These are phyloP conservation scores for Chlamydomonas sp. DNA, from an alignment of 139 green algal species.

Conservation along the genomic window DNA sequence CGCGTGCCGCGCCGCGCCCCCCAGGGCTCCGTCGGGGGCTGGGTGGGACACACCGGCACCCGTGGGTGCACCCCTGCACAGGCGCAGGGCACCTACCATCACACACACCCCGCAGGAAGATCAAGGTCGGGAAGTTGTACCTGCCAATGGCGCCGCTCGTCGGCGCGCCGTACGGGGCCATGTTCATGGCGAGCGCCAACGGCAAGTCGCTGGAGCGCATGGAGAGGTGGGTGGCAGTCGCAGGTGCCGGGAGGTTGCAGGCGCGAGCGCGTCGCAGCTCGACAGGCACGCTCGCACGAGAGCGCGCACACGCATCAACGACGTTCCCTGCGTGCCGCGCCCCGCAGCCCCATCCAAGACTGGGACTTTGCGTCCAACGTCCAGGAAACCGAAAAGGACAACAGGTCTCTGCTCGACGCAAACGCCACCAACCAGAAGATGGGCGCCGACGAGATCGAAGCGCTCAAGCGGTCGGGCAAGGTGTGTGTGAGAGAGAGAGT, in stretches of 20 bases:
- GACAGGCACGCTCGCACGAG: background rate
- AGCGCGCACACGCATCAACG: background rate
- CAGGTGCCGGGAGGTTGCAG: too few relatives aligned
- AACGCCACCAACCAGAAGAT: conserved; percentile 52
- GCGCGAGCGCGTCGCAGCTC: too few relatives aligned
- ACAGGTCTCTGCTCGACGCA: conserved; percentile 40
- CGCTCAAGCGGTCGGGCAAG: conserved; percentile 41
- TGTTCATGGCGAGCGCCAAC: conserved; percentile 42
- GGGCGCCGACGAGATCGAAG: conserved; percentile 44
- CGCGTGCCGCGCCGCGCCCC: too few relatives aligned
- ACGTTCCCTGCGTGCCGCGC: background rate
- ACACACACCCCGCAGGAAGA: background rate
- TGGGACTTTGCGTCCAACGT: conserved; percentile 14
- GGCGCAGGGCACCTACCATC: background rate
- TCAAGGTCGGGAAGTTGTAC: background rate
- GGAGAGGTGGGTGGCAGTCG: conserved; percentile 16
- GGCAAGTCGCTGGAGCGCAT: conserved; percentile 26
- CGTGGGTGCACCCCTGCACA: background rate
- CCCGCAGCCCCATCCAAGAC: background rate
- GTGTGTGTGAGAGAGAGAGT: conserved; percentile 15
- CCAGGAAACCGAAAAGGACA: conserved; percentile 30
- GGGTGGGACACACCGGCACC: too few relatives aligned
- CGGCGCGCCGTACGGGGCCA: conserved; percentile 49
- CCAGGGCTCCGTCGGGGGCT: too few relatives aligned
- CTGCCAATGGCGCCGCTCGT: conserved; percentile 25